Conservation (phyloP, 78 protist genomes). For the Dictyostelium citrinum region DNA sequence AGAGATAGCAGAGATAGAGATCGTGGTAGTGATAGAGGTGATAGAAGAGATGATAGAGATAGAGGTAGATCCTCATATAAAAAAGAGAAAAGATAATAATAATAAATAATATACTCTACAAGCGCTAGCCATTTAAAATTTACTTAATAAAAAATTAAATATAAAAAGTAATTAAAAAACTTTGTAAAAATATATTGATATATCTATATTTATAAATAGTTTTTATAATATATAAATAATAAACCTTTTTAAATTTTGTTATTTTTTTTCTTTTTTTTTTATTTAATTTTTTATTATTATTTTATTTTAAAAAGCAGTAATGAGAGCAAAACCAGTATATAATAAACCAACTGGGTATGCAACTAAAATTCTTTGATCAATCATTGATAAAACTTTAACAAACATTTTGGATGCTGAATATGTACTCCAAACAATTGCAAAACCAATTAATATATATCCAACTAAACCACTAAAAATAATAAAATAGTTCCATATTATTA, state of each 20-base stretch:
- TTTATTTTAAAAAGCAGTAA: constrained; percentile 88
- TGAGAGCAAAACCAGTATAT: constrained; percentile 90
- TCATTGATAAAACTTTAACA: constrained; percentile 78
- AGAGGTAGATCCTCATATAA: not conserved
- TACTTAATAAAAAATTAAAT: not conserved
- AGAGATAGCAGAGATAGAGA: not conserved
- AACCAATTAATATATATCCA: constrained; percentile 60
- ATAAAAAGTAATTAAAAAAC: too few species aligned
- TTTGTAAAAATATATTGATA: not conserved
- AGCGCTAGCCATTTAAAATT: not conserved
- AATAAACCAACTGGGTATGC: constrained; percentile 92
- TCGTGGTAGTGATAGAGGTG: not conserved
- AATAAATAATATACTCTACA: too few species aligned
- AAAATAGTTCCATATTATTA: too few species aligned
- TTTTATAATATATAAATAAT: too few species aligned
- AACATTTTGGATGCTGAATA: constrained; percentile 88
- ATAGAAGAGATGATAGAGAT: not conserved
- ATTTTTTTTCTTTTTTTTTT: not conserved
- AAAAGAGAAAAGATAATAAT: constrained; percentile 9
- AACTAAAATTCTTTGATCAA: constrained; percentile 83
- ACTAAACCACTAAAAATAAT: constrained; percentile 44
- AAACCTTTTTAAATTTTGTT: not conserved
- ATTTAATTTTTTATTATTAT: not conserved
- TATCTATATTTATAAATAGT: too few species aligned
- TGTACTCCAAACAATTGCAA: constrained; percentile 88